phyloP scores from a whole-genome alignment of 2,329 filamentous ascomycete species.

The Microascus cirrosus region DNA sequence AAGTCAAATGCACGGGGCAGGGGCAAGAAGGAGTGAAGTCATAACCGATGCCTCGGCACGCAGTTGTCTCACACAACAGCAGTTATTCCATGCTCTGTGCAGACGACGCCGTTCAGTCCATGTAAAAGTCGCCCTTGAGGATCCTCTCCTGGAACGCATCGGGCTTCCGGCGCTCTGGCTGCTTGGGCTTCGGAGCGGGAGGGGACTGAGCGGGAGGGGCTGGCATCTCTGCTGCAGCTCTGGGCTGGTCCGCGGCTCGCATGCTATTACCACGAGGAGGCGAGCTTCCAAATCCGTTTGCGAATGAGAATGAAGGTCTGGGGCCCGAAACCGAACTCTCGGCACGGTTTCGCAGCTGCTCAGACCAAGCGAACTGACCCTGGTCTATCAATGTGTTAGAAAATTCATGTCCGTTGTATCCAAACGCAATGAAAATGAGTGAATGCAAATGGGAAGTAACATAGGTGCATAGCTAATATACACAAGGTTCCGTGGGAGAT shows the following conservation, averaged over 20 bases:
- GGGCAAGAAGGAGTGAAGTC: neutral
- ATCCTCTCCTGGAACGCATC: conserved; percentile 96
- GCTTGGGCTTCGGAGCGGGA: conserved; percentile 30
- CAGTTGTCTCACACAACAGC: neutral
- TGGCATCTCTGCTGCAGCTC: conserved; percentile 57
- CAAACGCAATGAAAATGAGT: neutral
- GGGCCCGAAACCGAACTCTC: conserved; percentile 60
- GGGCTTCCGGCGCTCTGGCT: conserved; percentile 53
- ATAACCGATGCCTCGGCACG: neutral
- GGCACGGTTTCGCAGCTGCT: conserved; percentile 85
- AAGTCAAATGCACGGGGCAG: neutral
- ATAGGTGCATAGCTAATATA: neutral
- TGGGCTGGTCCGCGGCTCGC: conserved; percentile 49
- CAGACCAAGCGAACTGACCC: conserved; percentile 86
- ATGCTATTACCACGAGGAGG: conserved; percentile 26
- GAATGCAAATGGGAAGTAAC: neutral
- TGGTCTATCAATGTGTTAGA: conserved; percentile 50
- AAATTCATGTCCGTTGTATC: neutral
- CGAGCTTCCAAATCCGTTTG: conserved; percentile 27
- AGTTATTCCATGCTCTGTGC: neutral
- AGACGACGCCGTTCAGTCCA: conserved; percentile 54
- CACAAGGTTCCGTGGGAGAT: neutral
- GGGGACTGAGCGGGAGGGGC: conserved; percentile 39
- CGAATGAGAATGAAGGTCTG: conserved; percentile 48
- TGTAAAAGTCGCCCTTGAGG: conserved; percentile 94